A percentile compares a stretch with the other conserved stretches of the same genome.
Conservation (phyloP, 805 yeast species). For the Myxozyma monticola region DNA sequence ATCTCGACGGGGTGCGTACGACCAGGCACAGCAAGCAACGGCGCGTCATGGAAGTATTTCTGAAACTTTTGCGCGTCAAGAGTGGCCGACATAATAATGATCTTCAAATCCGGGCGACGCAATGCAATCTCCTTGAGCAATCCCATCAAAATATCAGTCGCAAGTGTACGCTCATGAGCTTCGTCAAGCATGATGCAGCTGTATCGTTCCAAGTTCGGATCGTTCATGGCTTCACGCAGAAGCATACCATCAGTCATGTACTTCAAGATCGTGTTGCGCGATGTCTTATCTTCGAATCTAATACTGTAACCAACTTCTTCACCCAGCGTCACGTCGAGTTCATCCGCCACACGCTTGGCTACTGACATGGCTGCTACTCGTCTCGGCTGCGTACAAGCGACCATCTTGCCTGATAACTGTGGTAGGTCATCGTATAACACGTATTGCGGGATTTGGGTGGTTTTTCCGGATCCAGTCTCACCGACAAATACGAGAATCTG, state of each 20-base stretch:
- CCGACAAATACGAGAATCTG: conserved; percentile 98
- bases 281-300: conserved; percentile 88
- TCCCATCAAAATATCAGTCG: conserved; percentile 97
- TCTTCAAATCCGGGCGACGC: conserved; percentile 83
- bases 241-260: conserved; percentile 99
- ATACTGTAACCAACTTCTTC: conserved; percentile 94
- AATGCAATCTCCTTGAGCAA: conserved; percentile 75
- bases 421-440: conserved; percentile 92
- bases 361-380: conserved; percentile 99
- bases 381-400: conserved; percentile 95
- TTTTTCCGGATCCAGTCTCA: conserved; percentile 98
- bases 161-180: conserved; percentile 96
- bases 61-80: conserved; percentile 96
- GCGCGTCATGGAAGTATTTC: conserved; percentile 84
- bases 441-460: conserved; percentile 97
- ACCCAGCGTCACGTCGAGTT: conserved; percentile 90
- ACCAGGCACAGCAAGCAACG: conserved; percentile 94
- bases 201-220: conserved; percentile 74
- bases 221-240: conserved; percentile 95
- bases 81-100: conserved; percentile 96
- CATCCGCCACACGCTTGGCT: conserved; percentile 96
- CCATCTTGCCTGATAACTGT: conserved; percentile 74
- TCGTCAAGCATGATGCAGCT: conserved; percentile 93
- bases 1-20: conserved; percentile 97
- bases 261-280: conserved; percentile 76